Evolutionary conservation across 208 protist species (phyloP).

Genomic region (Polymyxa betae): DNA sequence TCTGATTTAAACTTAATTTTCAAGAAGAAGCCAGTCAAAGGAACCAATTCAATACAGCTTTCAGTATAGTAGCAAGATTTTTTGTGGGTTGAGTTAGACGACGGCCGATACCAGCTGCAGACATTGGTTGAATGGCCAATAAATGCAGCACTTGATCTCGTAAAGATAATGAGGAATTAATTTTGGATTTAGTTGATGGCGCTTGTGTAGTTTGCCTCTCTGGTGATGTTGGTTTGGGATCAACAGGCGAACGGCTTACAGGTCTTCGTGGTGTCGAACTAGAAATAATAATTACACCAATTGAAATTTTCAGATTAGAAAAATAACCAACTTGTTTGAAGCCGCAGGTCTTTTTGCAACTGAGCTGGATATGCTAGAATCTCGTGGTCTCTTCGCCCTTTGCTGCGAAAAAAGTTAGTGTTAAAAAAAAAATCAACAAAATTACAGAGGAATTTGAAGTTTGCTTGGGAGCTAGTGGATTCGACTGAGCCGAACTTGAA

Average conservation of each 20-base stretch:
- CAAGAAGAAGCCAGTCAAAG: background rate
- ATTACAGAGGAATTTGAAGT: background rate
- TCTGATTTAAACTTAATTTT: background rate
- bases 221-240: background rate
- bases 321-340: constrained; percentile 1
- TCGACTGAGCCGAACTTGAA: no score
- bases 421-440: background rate
- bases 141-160: constrained; percentile 1
- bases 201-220: background rate
- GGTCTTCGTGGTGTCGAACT: background rate
- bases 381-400: background rate
- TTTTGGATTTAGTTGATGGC: background rate
- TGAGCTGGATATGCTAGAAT: background rate
- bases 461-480: no score
- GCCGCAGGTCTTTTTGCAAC: no score
- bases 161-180: background rate
- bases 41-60: background rate
- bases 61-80: background rate
- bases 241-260: background rate
- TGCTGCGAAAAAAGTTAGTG: background rate
- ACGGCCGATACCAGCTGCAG: background rate
- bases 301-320: background rate
- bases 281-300: background rate
- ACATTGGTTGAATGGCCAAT: constrained; percentile 1
- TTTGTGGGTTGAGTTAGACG: constrained; percentile 11